Evolutionary conservation across 2,329 filamentous ascomycete genomes (phyloP).

Genomic region (Penicillium digitatum): DNA sequence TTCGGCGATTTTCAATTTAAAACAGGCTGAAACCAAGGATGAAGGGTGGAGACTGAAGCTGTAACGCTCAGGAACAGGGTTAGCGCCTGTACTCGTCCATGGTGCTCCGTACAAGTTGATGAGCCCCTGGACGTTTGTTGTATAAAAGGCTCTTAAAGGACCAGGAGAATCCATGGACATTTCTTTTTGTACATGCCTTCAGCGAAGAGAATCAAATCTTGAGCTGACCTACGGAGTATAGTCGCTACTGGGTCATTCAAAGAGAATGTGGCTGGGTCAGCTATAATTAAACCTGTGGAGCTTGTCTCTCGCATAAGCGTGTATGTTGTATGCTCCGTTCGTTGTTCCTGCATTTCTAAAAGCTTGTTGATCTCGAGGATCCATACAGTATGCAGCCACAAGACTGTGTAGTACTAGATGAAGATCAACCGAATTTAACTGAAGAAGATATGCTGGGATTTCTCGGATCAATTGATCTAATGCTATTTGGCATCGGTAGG

Average conservation of each 20-base stretch:
- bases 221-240: no score
- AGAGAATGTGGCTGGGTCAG: not conserved
- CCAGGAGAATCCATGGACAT: not conserved
- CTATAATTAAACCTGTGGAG: not conserved
- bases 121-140: conserved; percentile 8
- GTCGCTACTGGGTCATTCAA: not conserved
- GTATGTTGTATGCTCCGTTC: not conserved
- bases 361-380: not conserved
- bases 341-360: not conserved
- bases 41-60: conserved; percentile 12
- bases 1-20: not conserved
- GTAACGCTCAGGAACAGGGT: conserved; percentile 29
- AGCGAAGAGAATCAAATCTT: not conserved
- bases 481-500: not conserved
- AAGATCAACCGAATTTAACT: not conserved
- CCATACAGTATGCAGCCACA: conserved; percentile 3
- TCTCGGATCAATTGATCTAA: not conserved
- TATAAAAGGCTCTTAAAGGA: not conserved
- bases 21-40: conserved; percentile 12
- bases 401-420: not conserved
- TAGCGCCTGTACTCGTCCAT: conserved; percentile 21
- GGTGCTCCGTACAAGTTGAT: conserved; percentile 22
- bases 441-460: not conserved
- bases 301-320: not conserved
- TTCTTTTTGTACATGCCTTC: not conserved